Base-by-base conservation (phyloP, 2,329 filamentous ascomycete genomes). In the Nothomitra cinnamomea region DNA sequence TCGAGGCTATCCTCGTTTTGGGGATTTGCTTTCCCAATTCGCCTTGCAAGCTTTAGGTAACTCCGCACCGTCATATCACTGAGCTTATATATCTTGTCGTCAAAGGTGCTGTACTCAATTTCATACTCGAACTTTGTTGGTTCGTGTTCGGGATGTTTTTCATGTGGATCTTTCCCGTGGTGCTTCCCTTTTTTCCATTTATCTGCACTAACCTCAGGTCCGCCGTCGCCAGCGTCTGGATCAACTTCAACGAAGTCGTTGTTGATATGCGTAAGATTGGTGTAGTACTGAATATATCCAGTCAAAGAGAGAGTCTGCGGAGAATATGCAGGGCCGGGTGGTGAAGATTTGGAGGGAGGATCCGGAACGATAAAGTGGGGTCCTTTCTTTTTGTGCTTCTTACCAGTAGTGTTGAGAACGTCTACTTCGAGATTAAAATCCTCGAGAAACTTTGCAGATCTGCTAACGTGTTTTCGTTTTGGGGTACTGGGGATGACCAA, bases 191-290 rank as follows among this genome's bases (percentile, higher is more conserved):
- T 70, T 36, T 78, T 77, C 80, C 83, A 84, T 57, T 72, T 73
- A 6, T 66, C 65, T n/a, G 64, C 58, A 32, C 62, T 57, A 28
- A 32, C 62, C 4, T 67, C 58, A 1, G 56, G 6, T 55, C 50
- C 13, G 60, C 55, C 5, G 65, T n/a, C n/a, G n/a, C n/a, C 66
- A 8, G 65, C 62, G 17, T 59, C 60, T 38, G 19, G 36, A 19
- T n/a, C 25, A 8, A 22, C 56, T 4, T 55, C 56, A 1, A 67
- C 62, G 49, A 80, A 74, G 56, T 85, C 78, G 60, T 88, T 85
- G 68, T 96, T 94, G 67, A 95, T 82, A 55, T 79, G 70, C 0
- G 90, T 96, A n/a, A 98, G 70, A 65, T 98, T 98, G 56, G 90
- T 88, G 66, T 80, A 95, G 66, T 94, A 95, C 62, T 98, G 92